Evolutionary conservation across 148 eudicot genomes (phyloP).

Genomic region (Rhododendron henanense): DNA sequence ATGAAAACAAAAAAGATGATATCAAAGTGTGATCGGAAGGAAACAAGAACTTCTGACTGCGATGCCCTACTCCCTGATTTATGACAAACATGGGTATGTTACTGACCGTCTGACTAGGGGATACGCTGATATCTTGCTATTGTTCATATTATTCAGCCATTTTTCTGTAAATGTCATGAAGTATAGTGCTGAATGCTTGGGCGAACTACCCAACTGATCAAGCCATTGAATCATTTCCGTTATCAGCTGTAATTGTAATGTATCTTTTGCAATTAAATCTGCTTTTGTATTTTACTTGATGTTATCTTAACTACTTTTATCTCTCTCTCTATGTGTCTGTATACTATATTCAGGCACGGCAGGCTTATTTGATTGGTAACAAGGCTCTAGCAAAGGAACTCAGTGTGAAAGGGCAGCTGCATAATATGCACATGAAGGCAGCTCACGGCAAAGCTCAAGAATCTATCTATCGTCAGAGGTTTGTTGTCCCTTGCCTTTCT

Average conservation of each 20-base stretch:
- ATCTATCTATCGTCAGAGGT: constrained; percentile 88
- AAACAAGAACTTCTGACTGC: neutral
- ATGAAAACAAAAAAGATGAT: neutral
- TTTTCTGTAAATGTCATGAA: neutral
- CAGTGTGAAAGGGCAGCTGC: constrained; percentile 87
- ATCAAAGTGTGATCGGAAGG: neutral
- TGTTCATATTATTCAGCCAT: neutral
- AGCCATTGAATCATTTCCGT: neutral
- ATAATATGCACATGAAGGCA: constrained; percentile 94
- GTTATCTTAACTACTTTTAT: neutral
- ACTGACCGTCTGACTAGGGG: neutral
- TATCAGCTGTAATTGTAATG: neutral
- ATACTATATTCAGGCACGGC: constrained; percentile 60
- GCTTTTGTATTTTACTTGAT: neutral
- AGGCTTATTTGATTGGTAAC: constrained; percentile 82
- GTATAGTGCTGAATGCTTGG: constrained; percentile 2
- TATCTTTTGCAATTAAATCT: neutral
- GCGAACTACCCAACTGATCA: neutral
- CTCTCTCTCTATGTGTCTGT: neutral
- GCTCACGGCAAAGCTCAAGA: constrained; percentile 95
- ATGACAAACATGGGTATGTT: no score
- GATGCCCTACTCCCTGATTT: neutral
- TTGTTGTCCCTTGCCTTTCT: constrained; percentile 16
- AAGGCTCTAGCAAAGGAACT: constrained; percentile 91
- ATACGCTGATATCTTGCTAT: neutral